Evolutionary conservation across 2,329 filamentous ascomycete species (phyloP).

Genomic region (Moelleriella libera): DNA sequence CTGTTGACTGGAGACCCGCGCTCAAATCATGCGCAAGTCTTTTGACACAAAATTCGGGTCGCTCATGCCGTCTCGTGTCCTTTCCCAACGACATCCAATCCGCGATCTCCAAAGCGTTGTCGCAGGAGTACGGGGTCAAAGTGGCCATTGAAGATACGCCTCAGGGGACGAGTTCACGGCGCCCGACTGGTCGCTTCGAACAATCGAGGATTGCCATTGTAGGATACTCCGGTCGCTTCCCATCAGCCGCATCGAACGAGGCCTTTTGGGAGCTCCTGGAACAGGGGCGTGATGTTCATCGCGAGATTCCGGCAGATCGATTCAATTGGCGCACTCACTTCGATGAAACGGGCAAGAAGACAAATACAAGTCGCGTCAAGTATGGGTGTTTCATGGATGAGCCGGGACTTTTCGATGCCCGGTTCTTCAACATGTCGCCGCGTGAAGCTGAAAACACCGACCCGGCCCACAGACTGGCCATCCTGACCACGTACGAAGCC

Average conservation of each 20-base stretch:
- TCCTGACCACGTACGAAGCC: slow-evolving; percentile 67
- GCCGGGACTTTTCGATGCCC: slow-evolving; percentile 59
- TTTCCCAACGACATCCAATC: not conserved
- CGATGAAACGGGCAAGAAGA: slow-evolving; percentile 51
- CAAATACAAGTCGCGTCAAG: slow-evolving; percentile 55
- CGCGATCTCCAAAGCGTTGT: not conserved
- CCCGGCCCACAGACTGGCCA: slow-evolving; percentile 59
- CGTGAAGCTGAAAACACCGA: slow-evolving; percentile 63
- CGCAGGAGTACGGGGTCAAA: not conserved
- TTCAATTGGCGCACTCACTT: slow-evolving; percentile 56
- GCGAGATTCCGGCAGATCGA: slow-evolving; percentile 46
- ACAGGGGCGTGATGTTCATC: slow-evolving; percentile 45
- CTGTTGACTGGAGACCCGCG: not conserved
- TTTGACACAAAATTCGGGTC: not conserved
- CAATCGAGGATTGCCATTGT: slow-evolving; percentile 52
- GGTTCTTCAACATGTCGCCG: slow-evolving; percentile 76
- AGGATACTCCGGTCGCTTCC: slow-evolving; percentile 34
- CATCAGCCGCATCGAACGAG: slow-evolving; percentile 18
- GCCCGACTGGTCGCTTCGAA: not conserved
- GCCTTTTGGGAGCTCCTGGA: slow-evolving; percentile 35
- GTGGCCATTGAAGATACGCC: not conserved
- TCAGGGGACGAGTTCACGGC: not conserved
- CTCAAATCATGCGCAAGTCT: not conserved
- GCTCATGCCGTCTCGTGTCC: not conserved
- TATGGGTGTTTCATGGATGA: slow-evolving; percentile 59